phyloP scores from a whole-genome alignment of 305 asterid genomes.

The Fraxinus sp. region DNA sequence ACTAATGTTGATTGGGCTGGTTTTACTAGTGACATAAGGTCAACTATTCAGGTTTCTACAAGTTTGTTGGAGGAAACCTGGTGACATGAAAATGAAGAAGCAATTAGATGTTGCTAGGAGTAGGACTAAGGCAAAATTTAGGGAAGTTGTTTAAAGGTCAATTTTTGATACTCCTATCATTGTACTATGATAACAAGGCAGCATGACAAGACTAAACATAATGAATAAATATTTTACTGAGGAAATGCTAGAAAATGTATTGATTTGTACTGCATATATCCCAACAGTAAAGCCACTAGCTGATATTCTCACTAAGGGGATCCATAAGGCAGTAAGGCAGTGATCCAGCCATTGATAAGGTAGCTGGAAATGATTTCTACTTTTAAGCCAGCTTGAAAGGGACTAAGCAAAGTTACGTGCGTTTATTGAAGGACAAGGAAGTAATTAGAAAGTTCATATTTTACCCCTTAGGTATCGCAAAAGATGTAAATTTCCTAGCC shows the following conservation, averaged over 20 bases:
- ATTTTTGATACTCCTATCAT: background rate
- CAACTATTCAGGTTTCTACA: background rate
- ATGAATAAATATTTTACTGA: background rate
- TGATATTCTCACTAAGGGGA: background rate
- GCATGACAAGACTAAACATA: background rate
- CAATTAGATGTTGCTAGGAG: background rate
- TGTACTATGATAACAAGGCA: background rate
- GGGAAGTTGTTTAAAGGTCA: background rate
- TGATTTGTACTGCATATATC: background rate
- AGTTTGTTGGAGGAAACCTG: background rate
- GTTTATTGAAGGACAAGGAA: background rate
- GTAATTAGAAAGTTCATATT: background rate
- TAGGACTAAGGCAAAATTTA: background rate
- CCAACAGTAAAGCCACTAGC: background rate
- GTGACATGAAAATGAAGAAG: background rate
- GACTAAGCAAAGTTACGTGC: background rate
- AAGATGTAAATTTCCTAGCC: background rate
- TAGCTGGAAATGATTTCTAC: background rate
- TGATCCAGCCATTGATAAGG: background rate
- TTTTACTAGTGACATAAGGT: background rate
- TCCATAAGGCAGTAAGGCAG: background rate
- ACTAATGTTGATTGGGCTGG: background rate
- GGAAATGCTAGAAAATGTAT: background rate
- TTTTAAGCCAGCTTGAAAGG: background rate
- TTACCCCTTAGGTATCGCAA: background rate